These are phyloP conservation scores for Tylopilus subfusipes DNA, from an alignment of 768 basidiomycete species.

Conservation along the genomic window DNA sequence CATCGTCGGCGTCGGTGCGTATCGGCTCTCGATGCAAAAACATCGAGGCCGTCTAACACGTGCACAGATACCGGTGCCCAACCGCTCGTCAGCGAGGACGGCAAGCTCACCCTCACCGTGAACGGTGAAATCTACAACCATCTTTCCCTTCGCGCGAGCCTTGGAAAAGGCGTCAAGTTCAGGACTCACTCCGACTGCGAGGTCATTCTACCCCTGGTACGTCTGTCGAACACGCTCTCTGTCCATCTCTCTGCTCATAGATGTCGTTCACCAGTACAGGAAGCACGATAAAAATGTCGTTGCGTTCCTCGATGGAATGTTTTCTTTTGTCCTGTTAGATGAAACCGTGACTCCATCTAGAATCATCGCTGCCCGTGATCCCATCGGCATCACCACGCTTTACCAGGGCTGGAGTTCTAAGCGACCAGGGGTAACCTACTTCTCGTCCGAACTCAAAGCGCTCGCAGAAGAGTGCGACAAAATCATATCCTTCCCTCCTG, in stretches of 20 bases:
- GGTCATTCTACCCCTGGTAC: conserved; percentile 88
- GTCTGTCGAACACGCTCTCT: conserved; percentile 20
- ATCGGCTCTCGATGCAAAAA: neutral
- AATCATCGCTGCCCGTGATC: conserved; percentile 94
- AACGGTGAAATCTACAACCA: conserved; percentile 99
- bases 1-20: conserved; percentile 93
- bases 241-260: neutral
- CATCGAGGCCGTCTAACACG: neutral
- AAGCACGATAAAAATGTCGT: conserved; percentile 77
- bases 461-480: conserved; percentile 89
- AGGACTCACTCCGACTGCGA: conserved; percentile 99
- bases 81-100: conserved; percentile 84
- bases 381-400: conserved; percentile 97
- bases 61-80: conserved; percentile 90
- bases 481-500: conserved; percentile 94
- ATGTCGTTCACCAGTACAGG: conserved; percentile 56
- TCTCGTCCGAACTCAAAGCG: conserved; percentile 95
- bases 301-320: conserved; percentile 92
- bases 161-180: conserved; percentile 70
- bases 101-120: conserved; percentile 80
- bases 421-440: conserved; percentile 79
- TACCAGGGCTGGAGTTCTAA: conserved; percentile 94
- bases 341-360: conserved; percentile 86
- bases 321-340: conserved; percentile 95
- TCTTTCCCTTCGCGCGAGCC: conserved; percentile 63